phyloP scores from a whole-genome alignment of 1,284 basidiomycete species.

The Sporisorium scitamineum region DNA sequence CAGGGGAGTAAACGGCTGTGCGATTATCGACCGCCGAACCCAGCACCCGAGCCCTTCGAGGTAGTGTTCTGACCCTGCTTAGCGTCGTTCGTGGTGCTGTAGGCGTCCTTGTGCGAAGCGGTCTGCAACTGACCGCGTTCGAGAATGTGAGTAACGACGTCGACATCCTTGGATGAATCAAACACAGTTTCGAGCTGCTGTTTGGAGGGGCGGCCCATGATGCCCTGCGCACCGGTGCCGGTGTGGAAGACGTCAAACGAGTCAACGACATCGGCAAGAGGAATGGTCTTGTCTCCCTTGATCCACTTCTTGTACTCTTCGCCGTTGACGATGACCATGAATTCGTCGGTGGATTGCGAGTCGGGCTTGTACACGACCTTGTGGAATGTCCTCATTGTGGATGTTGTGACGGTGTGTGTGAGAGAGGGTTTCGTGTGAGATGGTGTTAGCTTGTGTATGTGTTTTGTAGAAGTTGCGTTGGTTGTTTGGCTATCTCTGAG shows the following conservation, averaged over 20 bases:
- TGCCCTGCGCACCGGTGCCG: slow-evolving; percentile 69
- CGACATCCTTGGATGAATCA: slow-evolving; percentile 64
- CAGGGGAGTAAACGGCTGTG: too few relatives aligned
- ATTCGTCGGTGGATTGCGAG: slow-evolving; percentile 69
- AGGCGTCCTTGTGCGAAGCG: slow-evolving; percentile 55
- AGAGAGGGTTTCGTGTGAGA: not conserved
- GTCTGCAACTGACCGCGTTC: slow-evolving; percentile 65
- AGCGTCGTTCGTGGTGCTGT: slow-evolving; percentile 59
- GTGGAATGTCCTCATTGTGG: slow-evolving; percentile 51
- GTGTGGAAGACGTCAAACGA: slow-evolving; percentile 70
- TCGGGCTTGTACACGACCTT: slow-evolving; percentile 69
- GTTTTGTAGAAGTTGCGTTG: too few relatives aligned
- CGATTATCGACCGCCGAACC: slow-evolving; percentile 54
- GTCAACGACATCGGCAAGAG: slow-evolving; percentile 70
- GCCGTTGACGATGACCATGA: slow-evolving; percentile 68
- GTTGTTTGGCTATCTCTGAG: not conserved
- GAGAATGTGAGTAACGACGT: slow-evolving; percentile 66
- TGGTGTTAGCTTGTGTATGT: slow-evolving; percentile 1
- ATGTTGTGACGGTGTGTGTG: not conserved
- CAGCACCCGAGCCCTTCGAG: slow-evolving; percentile 38
- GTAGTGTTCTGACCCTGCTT: slow-evolving; percentile 46
- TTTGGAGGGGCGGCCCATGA: slow-evolving; percentile 69
- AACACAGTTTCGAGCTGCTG: slow-evolving; percentile 70
- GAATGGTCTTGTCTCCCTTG: slow-evolving; percentile 69
- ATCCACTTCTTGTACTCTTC: slow-evolving; percentile 69